A percentile compares a stretch with the other conserved stretches of the same genome.
phyloP scores from a whole-genome alignment of 352 stramenopile genomes.

The Detonula confervacea region DNA sequence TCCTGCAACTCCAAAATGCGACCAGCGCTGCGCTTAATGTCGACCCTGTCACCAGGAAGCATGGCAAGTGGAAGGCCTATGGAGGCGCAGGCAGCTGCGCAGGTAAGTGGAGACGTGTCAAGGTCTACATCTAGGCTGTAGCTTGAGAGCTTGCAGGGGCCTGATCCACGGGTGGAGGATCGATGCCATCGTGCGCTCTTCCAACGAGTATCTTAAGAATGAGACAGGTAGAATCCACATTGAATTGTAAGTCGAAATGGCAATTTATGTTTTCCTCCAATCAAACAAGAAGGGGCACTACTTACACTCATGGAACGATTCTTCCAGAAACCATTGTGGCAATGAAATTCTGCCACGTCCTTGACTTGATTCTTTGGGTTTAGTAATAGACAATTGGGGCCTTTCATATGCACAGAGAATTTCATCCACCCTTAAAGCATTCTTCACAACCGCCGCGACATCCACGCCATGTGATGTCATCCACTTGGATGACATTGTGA shows the following conservation, averaged over 20 bases:
- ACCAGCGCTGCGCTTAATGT: conserved; percentile 92
- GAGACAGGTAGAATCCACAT: background rate
- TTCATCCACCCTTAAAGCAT: conserved; percentile 90
- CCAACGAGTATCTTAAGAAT: conserved; percentile 57
- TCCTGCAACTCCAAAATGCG: conserved; percentile 95
- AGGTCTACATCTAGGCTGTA: conserved; percentile 92
- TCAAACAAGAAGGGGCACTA: background rate
- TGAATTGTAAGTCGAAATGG: no score
- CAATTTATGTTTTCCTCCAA: background rate
- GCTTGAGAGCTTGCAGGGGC: conserved; percentile 65
- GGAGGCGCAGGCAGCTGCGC: conserved; percentile 89
- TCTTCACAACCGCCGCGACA: conserved; percentile 84
- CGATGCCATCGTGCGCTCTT: conserved; percentile 52
- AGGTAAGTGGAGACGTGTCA: conserved; percentile 90
- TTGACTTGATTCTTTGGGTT: background rate
- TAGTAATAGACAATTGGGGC: conserved; percentile 9
- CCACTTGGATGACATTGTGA: conserved; percentile 95
- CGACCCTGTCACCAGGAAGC: conserved; percentile 92
- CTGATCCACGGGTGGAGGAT: conserved; percentile 72
- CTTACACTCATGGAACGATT: conserved; percentile 79
- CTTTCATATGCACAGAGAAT: conserved; percentile 86
- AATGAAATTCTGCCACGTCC: conserved; percentile 45
- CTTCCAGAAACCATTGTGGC: conserved; percentile 80
- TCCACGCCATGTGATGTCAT: conserved; percentile 79
- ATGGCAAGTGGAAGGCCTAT: conserved; percentile 90